A percentile compares a stretch with the other conserved stretches of the same genome.
phyloP scores from a whole-genome alignment of 805 yeast species.

The Metschnikowia matae region DNA sequence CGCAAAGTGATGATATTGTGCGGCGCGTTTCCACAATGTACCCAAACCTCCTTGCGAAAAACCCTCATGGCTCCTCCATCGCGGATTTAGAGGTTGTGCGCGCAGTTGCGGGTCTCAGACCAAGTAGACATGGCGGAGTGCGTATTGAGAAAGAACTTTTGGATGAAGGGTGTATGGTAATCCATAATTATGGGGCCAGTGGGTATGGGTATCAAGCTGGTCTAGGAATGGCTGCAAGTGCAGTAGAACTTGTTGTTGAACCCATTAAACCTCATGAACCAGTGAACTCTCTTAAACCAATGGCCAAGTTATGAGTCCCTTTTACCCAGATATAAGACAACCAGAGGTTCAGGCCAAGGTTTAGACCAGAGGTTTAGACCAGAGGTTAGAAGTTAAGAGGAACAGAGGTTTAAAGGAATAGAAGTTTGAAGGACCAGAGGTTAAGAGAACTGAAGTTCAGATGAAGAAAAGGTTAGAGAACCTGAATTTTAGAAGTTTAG shows the following conservation, averaged over 20 bases:
- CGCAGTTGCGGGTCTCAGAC: conserved; percentile 72
- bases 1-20: conserved; percentile 59
- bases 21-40: conserved; percentile 49
- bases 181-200: conserved; percentile 72
- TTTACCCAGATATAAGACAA: too few relatives aligned
- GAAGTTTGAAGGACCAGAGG: too few relatives aligned
- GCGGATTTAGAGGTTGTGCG: conserved; percentile 50
- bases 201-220: conserved; percentile 70
- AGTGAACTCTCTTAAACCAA: conserved; percentile 2
- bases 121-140: conserved; percentile 71
- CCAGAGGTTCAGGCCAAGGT: too few relatives aligned
- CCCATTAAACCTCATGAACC: too few relatives aligned
- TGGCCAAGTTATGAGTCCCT: not conserved
- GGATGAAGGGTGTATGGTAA: conserved; percentile 33
- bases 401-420: too few relatives aligned
- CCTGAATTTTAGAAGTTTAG: too few relatives aligned
- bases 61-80: conserved; percentile 30
- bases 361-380: too few relatives aligned
- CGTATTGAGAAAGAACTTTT: conserved; percentile 55
- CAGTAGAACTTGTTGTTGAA: conserved; percentile 28
- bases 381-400: too few relatives aligned
- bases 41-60: conserved; percentile 45
- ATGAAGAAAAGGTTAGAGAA: too few relatives aligned
- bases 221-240: conserved; percentile 52
- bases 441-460: too few relatives aligned